A percentile compares a stretch with the other conserved stretches of the same genome.
Evolutionary conservation across 2,329 filamentous ascomycete species (phyloP).

Genomic region (Phyllosticta ampelicida): DNA sequence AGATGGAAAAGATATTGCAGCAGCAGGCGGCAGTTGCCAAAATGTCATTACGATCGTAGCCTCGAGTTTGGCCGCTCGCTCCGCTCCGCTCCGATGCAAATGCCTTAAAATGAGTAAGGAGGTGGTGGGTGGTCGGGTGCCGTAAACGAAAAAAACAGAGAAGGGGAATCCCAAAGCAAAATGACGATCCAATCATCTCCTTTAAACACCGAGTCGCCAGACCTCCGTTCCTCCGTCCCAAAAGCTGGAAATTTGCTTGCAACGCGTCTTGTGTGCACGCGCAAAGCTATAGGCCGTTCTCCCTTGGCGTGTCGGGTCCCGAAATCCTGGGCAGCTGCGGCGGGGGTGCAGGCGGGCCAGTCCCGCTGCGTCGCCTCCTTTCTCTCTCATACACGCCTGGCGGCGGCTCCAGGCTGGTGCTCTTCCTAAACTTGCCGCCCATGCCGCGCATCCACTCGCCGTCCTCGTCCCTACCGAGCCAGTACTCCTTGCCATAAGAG

Average conservation of each 20-base stretch:
- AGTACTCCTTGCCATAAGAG: conserved; percentile 62
- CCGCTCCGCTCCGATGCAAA: too few species aligned
- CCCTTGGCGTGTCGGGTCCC: background rate
- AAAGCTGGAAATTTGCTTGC: background rate
- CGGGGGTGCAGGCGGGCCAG: conserved; percentile 40
- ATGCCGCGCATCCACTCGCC: conserved; percentile 58
- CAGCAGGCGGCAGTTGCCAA: too few species aligned
- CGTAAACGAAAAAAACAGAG: background rate
- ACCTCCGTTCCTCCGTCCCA: background rate
- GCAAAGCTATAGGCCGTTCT: background rate
- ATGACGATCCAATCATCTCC: background rate
- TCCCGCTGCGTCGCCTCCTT: conserved; percentile 50
- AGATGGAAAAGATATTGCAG: too few species aligned
- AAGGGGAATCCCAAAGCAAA: background rate
- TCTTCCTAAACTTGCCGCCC: conserved; percentile 48
- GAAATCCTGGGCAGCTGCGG: background rate
- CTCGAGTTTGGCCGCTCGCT: too few species aligned
- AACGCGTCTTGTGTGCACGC: background rate
- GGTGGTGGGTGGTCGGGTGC: too few species aligned
- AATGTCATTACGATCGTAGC: too few species aligned
- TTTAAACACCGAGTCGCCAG: background rate
- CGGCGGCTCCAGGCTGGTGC: conserved; percentile 28
- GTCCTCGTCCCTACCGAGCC: conserved; percentile 59
- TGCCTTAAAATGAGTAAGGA: too few species aligned
- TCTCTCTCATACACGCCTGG: conserved; percentile 45